Percentiles rank a stretch among this genome's conserved stretches.
Conservation (phyloP, 305 asterid genomes). For the Rubia peregrina region DNA sequence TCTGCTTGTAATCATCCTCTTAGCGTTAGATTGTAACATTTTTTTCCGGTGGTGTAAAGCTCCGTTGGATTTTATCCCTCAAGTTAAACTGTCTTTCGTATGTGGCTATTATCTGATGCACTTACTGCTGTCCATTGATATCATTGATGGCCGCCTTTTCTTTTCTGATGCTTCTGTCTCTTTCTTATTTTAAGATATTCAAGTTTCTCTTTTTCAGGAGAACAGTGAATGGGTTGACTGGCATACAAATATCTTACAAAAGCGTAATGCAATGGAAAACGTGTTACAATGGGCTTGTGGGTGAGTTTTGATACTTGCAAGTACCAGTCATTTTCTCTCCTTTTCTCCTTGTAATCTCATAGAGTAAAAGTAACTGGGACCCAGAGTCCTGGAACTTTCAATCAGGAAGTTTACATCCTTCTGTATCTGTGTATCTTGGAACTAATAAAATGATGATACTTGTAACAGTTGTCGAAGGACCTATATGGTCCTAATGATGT, state of each 20-base stretch:
- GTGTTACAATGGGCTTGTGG: constrained; percentile 95
- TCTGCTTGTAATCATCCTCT: background rate
- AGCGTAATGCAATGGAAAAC: constrained; percentile 82
- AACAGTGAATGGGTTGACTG: constrained; percentile 81
- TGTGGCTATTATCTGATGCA: too few species aligned
- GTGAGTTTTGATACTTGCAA: constrained; percentile 37
- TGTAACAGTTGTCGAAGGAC: background rate
- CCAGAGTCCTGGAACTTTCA: background rate
- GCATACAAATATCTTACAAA: constrained; percentile 66
- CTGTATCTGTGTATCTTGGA: background rate
- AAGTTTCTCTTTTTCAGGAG: constrained; percentile 46
- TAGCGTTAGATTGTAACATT: background rate
- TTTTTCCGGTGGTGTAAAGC: background rate
- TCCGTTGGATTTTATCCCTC: too few species aligned
- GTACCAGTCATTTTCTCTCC: too few species aligned
- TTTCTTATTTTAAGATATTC: constrained; percentile 1
- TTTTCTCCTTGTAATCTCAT: too few species aligned
- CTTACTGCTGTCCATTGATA: background rate
- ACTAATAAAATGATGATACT: background rate
- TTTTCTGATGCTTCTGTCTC: background rate
- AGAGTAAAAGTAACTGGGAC: too few species aligned
- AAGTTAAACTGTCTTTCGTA: too few species aligned
- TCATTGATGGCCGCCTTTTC: background rate
- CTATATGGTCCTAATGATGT: too few species aligned
- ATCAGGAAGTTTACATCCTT: background rate